Conservation (phyloP, 2,329 filamentous ascomycete genomes). For the Tolypocladium sp. region DNA sequence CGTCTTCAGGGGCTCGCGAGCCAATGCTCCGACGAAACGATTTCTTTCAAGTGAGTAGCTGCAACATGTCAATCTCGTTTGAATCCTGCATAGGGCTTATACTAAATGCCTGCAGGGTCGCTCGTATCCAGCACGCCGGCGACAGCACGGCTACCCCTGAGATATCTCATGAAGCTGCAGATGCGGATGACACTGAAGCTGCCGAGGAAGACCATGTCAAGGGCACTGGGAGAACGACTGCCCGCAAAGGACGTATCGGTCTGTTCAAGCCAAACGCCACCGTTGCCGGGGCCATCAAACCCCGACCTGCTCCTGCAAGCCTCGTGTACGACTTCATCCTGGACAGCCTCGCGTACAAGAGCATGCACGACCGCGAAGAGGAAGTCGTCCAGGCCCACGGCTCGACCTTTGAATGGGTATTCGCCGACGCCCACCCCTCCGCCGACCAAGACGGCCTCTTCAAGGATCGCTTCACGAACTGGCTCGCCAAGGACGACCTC, state of each 20-base stretch:
- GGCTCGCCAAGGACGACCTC: slow-evolving; percentile 13
- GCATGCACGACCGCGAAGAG: slow-evolving; percentile 19
- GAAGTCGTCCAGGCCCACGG: slow-evolving; percentile 19
- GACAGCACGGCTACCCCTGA: background rate
- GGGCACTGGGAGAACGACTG: background rate
- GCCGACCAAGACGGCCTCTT: slow-evolving; percentile 9
- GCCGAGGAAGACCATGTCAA: background rate
- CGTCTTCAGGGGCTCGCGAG: slow-evolving; percentile 10
- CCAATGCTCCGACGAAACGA: background rate
- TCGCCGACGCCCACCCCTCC: slow-evolving; percentile 7
- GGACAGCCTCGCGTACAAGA: slow-evolving; percentile 20
- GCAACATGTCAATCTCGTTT: no score
- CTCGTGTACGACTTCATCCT: slow-evolving; percentile 21
- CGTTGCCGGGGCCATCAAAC: background rate
- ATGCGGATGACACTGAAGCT: background rate
- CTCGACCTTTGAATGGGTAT: slow-evolving; percentile 27
- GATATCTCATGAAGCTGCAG: background rate
- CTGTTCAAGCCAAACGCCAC: background rate
- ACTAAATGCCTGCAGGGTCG: background rate
- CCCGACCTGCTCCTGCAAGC: slow-evolving; percentile 7
- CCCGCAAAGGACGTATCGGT: background rate
- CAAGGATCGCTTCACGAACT: slow-evolving; percentile 13
- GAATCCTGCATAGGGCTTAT: background rate
- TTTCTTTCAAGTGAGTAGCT: background rate
- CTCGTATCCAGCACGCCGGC: background rate